phyloP scores from a whole-genome alignment of 768 basidiomycete species.

The Leccinum arenicola region DNA sequence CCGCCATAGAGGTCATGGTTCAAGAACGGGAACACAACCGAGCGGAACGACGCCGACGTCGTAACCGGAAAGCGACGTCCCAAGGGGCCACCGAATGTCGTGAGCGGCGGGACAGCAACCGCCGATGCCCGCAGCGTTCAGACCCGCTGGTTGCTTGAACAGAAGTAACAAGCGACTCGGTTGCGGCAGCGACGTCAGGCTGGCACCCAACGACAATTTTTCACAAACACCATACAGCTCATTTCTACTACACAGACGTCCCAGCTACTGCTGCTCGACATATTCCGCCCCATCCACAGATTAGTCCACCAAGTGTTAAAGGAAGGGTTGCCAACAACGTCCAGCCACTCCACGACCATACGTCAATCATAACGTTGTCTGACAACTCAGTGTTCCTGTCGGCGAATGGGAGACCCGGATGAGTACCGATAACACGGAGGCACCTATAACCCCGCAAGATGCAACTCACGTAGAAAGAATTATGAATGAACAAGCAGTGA shows the following conservation, averaged over 20 bases:
- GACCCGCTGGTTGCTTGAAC: conserved; percentile 14
- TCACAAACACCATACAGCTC: conserved; percentile 10
- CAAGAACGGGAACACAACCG: conserved; percentile 25
- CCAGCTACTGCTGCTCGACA: conserved; percentile 18
- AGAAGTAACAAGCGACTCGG: conserved; percentile 18
- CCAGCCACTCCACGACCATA: neutral
- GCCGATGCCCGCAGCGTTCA: conserved; percentile 21
- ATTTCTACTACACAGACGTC: conserved; percentile 5
- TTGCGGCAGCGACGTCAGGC: conserved; percentile 16
- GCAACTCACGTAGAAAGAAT: conserved; percentile 11
- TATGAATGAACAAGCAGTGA: conserved; percentile 7
- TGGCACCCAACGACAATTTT: conserved; percentile 25
- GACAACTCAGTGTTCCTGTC: neutral
- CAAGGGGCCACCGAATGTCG: conserved; percentile 20
- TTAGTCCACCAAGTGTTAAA: neutral
- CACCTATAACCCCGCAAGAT: neutral
- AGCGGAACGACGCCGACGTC: conserved; percentile 18
- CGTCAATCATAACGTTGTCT: conserved; percentile 14
- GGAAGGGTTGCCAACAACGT: neutral
- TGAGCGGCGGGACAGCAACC: conserved; percentile 17
- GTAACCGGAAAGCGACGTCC: conserved; percentile 18
- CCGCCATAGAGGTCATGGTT: conserved; percentile 70
- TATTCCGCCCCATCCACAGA: neutral
- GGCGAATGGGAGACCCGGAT: neutral
- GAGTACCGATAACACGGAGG: neutral